Evolutionary conservation across 768 basidiomycete genomes (phyloP).

Genomic region (Lactarius sanguifluus): DNA sequence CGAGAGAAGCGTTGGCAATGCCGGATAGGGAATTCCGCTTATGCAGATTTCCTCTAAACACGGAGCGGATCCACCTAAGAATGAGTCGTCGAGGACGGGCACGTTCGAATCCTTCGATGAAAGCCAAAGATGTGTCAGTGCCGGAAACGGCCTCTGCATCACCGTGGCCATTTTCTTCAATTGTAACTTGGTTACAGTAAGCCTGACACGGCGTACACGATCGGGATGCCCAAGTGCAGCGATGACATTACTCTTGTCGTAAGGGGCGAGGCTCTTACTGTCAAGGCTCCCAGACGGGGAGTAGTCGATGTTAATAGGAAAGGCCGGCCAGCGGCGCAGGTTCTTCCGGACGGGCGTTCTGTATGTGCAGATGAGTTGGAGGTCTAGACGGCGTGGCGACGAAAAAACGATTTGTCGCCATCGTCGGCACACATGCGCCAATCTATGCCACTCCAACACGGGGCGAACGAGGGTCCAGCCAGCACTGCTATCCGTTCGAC

Average conservation of each 20-base stretch:
- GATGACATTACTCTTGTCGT: neutral
- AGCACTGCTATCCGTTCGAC: neutral
- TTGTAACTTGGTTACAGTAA: neutral
- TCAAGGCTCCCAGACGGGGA: neutral
- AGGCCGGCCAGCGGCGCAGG: constrained; percentile 5
- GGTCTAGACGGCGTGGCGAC: constrained; percentile 4
- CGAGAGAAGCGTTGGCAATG: neutral
- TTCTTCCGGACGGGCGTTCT: constrained; percentile 6
- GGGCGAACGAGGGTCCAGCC: neutral
- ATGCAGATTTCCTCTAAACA: neutral
- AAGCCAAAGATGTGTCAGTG: neutral
- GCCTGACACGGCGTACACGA: neutral
- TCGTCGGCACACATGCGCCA: constrained; percentile 3
- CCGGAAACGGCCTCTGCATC: constrained; percentile 10
- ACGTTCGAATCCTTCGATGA: neutral
- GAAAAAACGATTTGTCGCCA: constrained; percentile 8
- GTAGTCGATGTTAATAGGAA: constrained; percentile 12
- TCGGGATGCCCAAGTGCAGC: constrained; percentile 1
- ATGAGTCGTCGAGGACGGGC: neutral
- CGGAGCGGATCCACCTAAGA: constrained; percentile 4
- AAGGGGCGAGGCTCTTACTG: neutral
- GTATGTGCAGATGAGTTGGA: constrained; percentile 5
- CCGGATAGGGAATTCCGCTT: neutral
- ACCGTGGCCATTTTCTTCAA: neutral
- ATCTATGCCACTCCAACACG: neutral